A percentile compares a stretch with the other conserved stretches of the same genome.
Evolutionary conservation across 2,329 filamentous ascomycete genomes (phyloP).

Genomic region (Sclerotinia spermophila): DNA sequence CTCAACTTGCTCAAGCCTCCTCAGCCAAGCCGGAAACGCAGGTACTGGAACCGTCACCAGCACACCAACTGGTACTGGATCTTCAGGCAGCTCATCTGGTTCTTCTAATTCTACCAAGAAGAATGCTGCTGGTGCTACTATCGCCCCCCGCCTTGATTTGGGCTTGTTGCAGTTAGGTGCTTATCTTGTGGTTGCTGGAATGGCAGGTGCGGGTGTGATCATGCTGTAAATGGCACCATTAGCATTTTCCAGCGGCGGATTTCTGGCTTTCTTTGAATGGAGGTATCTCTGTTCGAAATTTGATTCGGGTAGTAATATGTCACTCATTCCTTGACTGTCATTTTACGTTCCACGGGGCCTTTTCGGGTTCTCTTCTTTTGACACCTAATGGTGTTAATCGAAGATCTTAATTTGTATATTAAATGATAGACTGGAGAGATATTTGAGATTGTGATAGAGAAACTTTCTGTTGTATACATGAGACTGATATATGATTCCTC

Average conservation of each 20-base stretch:
- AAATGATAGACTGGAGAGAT: slow-evolving; percentile 7
- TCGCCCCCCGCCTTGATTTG: slow-evolving; percentile 44
- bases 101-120: slow-evolving; percentile 23
- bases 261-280: slow-evolving; percentile 7
- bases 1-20: slow-evolving; percentile 53
- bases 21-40: slow-evolving; percentile 60
- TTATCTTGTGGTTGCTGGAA: slow-evolving; percentile 47
- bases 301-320: background rate
- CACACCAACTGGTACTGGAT: slow-evolving; percentile 41
- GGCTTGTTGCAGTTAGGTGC: slow-evolving; percentile 46
- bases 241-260: background rate
- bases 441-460: background rate
- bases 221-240: slow-evolving; percentile 44
- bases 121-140: slow-evolving; percentile 41
- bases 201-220: slow-evolving; percentile 53
- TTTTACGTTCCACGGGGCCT: background rate
- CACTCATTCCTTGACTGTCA: background rate
- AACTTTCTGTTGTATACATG: background rate
- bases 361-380: slow-evolving; percentile 4
- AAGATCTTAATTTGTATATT: slow-evolving; percentile 18
- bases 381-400: background rate
- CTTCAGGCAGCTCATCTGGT: slow-evolving; percentile 31
- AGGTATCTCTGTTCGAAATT: slow-evolving; percentile 1
- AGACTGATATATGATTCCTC: background rate
- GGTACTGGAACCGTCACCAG: slow-evolving; percentile 55